These are phyloP conservation scores for Conringia planisiliqua DNA, from an alignment of 345 rosid genomes.

Conservation along the genomic window DNA sequence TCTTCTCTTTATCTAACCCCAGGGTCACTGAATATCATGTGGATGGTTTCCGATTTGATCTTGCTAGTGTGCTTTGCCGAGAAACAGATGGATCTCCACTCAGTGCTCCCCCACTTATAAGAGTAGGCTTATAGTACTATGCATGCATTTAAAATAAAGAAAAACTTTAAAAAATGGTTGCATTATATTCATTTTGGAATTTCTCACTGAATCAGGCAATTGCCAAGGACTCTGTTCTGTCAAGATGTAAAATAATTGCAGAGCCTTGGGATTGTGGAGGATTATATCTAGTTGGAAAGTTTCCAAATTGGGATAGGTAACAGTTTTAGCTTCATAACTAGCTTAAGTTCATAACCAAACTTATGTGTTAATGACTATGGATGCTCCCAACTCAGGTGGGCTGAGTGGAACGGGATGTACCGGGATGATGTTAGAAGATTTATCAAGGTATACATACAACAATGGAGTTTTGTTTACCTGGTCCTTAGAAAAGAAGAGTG, in stretches of 20 bases:
- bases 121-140: slow-evolving; percentile 42
- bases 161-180: neutral
- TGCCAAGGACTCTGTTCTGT: slow-evolving; percentile 71
- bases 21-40: slow-evolving; percentile 87
- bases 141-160: neutral
- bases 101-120: slow-evolving; percentile 70
- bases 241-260: slow-evolving; percentile 87
- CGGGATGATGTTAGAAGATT: slow-evolving; percentile 82
- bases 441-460: slow-evolving; percentile 57
- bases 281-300: slow-evolving; percentile 86
- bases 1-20: slow-evolving; percentile 15
- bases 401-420: slow-evolving; percentile 96
- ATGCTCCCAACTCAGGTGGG: slow-evolving; percentile 58
- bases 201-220: slow-evolving; percentile 58
- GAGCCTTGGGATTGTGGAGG: slow-evolving; percentile 99
- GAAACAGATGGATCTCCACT: slow-evolving; percentile 89
- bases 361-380: too few relatives aligned
- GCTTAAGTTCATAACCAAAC: too few relatives aligned
- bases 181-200: neutral
- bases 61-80: slow-evolving; percentile 92
- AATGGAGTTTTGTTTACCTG: neutral
- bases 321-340: neutral
- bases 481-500: neutral
- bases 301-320: slow-evolving; percentile 98
- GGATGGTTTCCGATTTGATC: slow-evolving; percentile 97